These are phyloP conservation scores for Clarireedia homoeocarpa DNA, from an alignment of 2,329 filamentous ascomycete genomes.

Conservation along the genomic window DNA sequence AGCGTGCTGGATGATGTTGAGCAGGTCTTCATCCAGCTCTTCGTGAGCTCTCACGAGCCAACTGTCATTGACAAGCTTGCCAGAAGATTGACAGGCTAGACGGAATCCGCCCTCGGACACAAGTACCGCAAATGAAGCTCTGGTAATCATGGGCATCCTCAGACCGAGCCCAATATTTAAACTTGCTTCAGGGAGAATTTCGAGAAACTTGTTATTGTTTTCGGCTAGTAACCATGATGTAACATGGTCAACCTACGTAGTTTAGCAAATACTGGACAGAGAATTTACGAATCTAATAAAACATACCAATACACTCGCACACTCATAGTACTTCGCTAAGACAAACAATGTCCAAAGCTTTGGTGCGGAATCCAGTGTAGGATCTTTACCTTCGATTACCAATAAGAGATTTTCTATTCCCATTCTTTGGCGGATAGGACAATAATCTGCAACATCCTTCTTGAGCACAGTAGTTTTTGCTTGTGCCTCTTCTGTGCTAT, in stretches of 20 bases:
- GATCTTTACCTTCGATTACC: constrained; percentile 45
- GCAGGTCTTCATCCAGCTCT: constrained; percentile 44
- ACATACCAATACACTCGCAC: constrained; percentile 36
- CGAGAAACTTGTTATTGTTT: constrained; percentile 51
- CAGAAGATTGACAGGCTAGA: constrained; percentile 8
- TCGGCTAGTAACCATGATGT: constrained; percentile 50
- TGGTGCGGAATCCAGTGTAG: constrained; percentile 54
- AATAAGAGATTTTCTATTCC: constrained; percentile 56
- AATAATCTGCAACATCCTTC: constrained; percentile 47
- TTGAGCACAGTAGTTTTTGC: not conserved
- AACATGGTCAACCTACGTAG: constrained; percentile 35
- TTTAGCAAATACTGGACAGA: constrained; percentile 4
- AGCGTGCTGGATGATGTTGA: constrained; percentile 51
- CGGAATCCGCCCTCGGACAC: constrained; percentile 53
- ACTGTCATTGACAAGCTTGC: not conserved
- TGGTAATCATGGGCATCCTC: constrained; percentile 36
- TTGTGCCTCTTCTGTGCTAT: not conserved
- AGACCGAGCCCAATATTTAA: constrained; percentile 48
- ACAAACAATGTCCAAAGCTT: constrained; percentile 61
- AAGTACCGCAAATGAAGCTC: constrained; percentile 48
- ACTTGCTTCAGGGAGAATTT: constrained; percentile 53
- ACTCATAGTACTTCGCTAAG: constrained; percentile 52
- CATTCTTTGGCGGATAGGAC: constrained; percentile 52
- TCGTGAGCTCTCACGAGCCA: constrained; percentile 40
- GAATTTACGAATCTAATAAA: not conserved